phyloP scores from a whole-genome alignment of 2,329 filamentous ascomycete species.

The Colletotrichum abscissum region DNA sequence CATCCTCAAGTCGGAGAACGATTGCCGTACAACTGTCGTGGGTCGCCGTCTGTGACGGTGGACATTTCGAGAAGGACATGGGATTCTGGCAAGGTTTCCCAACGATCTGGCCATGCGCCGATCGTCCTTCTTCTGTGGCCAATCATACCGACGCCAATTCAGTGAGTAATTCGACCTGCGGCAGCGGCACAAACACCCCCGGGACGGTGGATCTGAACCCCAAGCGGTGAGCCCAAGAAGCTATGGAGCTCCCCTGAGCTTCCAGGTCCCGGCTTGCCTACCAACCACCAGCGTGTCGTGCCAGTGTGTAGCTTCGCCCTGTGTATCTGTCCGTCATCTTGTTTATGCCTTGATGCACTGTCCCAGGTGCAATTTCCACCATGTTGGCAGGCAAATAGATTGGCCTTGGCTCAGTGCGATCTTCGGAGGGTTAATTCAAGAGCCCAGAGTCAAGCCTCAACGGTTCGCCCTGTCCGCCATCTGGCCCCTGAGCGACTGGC shows the following conservation, averaged over 20 bases:
- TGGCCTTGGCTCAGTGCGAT: slow-evolving; percentile 16
- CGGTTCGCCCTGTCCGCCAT: neutral
- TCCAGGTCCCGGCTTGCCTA: neutral
- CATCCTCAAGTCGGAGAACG: slow-evolving; percentile 1
- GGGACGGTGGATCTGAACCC: slow-evolving; percentile 9
- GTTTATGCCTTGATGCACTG: neutral
- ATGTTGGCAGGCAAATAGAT: neutral
- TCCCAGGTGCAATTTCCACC: slow-evolving; percentile 7
- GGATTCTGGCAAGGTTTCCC: slow-evolving; percentile 19
- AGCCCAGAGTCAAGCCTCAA: neutral
- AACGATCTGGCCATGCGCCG: slow-evolving; percentile 34
- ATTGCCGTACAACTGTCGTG: neutral
- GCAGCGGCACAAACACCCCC: slow-evolving; percentile 4
- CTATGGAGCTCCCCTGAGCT: neutral
- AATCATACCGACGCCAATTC: slow-evolving; percentile 23
- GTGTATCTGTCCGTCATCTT: neutral
- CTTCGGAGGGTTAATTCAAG: neutral
- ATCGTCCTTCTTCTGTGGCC: slow-evolving; percentile 11
- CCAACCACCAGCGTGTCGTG: neutral
- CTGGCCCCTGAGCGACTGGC: neutral
- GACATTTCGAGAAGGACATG: neutral
- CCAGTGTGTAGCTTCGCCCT: neutral
- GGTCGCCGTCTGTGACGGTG: neutral
- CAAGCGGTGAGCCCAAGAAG: slow-evolving; percentile 28
- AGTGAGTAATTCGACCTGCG: slow-evolving; percentile 24